These are phyloP conservation scores for Salvia rosmarinus DNA, from an alignment of 257 asterid genomes.

Conservation along the genomic window DNA sequence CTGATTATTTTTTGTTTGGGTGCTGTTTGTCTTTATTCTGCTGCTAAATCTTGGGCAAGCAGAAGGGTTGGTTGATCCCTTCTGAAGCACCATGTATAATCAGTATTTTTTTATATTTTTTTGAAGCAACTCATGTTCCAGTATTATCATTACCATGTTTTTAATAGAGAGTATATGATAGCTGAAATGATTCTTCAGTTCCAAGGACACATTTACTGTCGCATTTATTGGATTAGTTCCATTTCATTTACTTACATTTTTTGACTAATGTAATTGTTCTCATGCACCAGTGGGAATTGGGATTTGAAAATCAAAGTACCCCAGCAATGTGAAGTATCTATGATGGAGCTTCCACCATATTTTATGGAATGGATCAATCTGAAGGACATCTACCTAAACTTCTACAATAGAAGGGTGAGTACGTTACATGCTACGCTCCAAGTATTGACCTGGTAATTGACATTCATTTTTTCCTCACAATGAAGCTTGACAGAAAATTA, in stretches of 20 bases:
- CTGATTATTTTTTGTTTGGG: conserved; percentile 8
- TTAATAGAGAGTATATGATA: not conserved
- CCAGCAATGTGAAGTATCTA: conserved; percentile 74
- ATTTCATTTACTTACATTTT: conserved; percentile 23
- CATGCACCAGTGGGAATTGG: conserved; percentile 82
- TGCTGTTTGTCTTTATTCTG: conserved; percentile 2
- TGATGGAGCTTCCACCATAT: conserved; percentile 72
- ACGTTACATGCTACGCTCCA: not conserved
- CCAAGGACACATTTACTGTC: not conserved
- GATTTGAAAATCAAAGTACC: conserved; percentile 93
- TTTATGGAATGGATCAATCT: conserved; percentile 97
- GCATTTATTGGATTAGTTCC: not conserved
- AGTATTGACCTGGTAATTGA: not conserved
- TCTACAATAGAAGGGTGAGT: conserved; percentile 80
- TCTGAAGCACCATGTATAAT: too few species aligned
- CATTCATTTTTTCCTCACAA: too few species aligned
- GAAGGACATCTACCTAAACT: conserved; percentile 84
- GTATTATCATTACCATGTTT: not conserved
- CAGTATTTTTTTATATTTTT: too few species aligned
- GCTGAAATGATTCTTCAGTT: conserved; percentile 9
- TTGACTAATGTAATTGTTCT: conserved; percentile 32
- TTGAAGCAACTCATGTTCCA: not conserved
- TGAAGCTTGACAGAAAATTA: not conserved
- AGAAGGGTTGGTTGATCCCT: not conserved
- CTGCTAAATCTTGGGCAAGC: not conserved